Conservation (phyloP, 768 basidiomycete species). For the Leccinum boreale region DNA sequence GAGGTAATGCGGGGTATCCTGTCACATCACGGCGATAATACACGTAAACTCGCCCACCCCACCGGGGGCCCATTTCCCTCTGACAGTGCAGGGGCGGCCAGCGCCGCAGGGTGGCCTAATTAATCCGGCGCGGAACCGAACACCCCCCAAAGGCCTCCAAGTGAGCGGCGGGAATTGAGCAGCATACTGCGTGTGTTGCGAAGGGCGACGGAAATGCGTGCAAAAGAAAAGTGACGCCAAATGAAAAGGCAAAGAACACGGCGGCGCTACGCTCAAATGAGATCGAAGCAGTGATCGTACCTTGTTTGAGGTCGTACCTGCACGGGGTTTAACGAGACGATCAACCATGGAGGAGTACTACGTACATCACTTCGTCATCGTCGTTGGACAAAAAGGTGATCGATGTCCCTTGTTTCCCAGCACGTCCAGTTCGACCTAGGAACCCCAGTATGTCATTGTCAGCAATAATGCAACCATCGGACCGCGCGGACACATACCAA, state of each 20-base stretch:
- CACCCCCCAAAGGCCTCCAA: too few relatives aligned
- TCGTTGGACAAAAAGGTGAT: constrained; percentile 97
- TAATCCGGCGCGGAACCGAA: constrained; percentile 7
- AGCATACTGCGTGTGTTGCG: not conserved
- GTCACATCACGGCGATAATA: constrained; percentile 5
- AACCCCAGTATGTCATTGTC: constrained; percentile 7
- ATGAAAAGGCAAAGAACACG: not conserved
- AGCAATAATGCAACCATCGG: not conserved
- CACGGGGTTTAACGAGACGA: constrained; percentile 5
- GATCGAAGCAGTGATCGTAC: constrained; percentile 36
- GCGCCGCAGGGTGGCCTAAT: not conserved
- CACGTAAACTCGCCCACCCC: not conserved
- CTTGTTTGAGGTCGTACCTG: constrained; percentile 95
- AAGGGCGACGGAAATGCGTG: constrained; percentile 4
- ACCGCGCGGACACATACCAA: constrained; percentile 53
- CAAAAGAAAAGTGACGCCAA: not conserved
- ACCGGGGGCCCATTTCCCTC: not conserved
- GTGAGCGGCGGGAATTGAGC: constrained; percentile 11
- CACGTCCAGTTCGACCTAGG: constrained; percentile 94
- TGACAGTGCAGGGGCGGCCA: not conserved
- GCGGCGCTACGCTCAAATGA: not conserved
- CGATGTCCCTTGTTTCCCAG: constrained; percentile 89
- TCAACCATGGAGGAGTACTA: constrained; percentile 16
- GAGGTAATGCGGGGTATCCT: constrained; percentile 9
- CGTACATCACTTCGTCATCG: constrained; percentile 96